These are phyloP conservation scores for Naganishia sp. DNA, from an alignment of 1,284 basidiomycete species.

Conservation along the genomic window DNA sequence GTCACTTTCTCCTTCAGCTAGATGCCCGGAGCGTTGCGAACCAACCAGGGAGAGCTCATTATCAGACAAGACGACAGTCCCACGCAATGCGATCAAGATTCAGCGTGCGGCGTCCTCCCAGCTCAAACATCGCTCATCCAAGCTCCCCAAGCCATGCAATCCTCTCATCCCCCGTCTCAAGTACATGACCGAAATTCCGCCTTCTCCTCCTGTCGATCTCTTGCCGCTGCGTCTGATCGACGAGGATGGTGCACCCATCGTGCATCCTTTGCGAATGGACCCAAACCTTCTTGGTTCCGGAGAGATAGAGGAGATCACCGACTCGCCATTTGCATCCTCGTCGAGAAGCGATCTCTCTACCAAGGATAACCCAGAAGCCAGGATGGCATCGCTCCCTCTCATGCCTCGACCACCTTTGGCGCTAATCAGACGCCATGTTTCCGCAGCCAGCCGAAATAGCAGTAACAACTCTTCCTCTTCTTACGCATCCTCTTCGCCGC, in stretches of 20 bases:
- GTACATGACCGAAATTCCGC: constrained; percentile 17
- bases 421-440: constrained; percentile 12
- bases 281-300: background rate
- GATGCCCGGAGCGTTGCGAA: too few species aligned
- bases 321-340: background rate
- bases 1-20: too few species aligned
- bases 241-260: background rate
- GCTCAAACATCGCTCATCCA: background rate
- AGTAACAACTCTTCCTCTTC: background rate
- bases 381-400: background rate
- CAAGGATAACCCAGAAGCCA: background rate
- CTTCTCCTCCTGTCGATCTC: constrained; percentile 15
- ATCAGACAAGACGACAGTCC: too few species aligned
- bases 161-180: background rate
- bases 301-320: background rate
- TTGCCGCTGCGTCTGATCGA: constrained; percentile 2
- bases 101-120: too few species aligned
- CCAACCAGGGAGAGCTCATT: too few species aligned
- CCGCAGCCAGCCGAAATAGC: background rate
- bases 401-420: background rate
- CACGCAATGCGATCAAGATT: too few species aligned
- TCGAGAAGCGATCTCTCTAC: background rate
- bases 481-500: background rate
- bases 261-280: constrained; percentile 10
- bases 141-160: too few species aligned